Evolutionary conservation across 23 red algal genomes (phyloP).

Genomic region (Gracilariopsis chorda): DNA sequence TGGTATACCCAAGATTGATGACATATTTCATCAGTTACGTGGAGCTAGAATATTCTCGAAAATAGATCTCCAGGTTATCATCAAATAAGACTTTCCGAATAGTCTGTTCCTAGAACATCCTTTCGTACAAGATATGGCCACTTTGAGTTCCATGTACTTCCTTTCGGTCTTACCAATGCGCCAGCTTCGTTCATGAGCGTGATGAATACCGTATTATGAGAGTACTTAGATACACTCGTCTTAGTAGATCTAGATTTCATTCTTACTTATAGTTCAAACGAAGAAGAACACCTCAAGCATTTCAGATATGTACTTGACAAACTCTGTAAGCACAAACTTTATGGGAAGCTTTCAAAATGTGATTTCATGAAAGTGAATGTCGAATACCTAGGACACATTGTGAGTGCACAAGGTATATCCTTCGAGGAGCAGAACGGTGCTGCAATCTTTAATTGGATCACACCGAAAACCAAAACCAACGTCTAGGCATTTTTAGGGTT

Average conservation of each 20-base stretch:
- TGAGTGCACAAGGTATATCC: no score
- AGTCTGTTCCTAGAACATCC: not conserved
- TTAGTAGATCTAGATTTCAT: not conserved
- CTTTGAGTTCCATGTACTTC: slow-evolving; percentile 23
- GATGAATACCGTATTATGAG: no score
- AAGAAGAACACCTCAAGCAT: no score
- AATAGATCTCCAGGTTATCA: slow-evolving; percentile 21
- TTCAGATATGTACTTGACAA: not conserved
- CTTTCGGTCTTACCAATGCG: slow-evolving; percentile 30
- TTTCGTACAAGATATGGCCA: slow-evolving; percentile 5
- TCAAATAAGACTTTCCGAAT: not conserved
- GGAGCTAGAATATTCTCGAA: not conserved
- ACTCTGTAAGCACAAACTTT: not conserved
- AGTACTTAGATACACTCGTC: not conserved
- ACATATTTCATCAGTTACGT: no score
- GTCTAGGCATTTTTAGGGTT: slow-evolving; percentile 15
- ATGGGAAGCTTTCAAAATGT: slow-evolving; percentile 6
- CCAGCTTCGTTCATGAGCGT: slow-evolving; percentile 29
- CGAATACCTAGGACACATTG: no score
- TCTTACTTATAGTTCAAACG: not conserved
- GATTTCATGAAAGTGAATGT: no score
- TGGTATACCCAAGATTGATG: no score
- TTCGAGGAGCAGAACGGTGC: no score
- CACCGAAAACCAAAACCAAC: no score
- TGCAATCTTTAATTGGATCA: no score